These are phyloP conservation scores for Hyaloscypha bicolor DNA, from an alignment of 495 filamentous ascomycete species.

Conservation along the genomic window DNA sequence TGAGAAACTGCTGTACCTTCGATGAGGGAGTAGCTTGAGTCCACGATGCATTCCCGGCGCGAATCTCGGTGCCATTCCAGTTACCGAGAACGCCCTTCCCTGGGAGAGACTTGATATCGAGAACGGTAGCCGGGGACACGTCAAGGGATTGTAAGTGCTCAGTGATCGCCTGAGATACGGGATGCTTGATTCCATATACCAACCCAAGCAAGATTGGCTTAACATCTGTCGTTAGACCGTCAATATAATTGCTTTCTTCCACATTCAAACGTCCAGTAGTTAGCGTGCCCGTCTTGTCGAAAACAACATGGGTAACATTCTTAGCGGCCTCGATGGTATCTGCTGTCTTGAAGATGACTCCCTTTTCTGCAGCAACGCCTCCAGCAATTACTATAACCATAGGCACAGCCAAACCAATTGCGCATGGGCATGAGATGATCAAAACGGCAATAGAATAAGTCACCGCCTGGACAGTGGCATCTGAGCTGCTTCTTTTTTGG, in stretches of 20 bases:
- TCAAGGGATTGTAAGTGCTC: slow-evolving; percentile 46
- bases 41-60: slow-evolving; percentile 69
- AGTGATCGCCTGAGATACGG: slow-evolving; percentile 63
- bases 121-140: slow-evolving; percentile 28
- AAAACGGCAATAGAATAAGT: slow-evolving; percentile 77
- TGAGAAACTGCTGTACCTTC: slow-evolving; percentile 30
- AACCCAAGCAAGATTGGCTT: slow-evolving; percentile 45
- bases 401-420: slow-evolving; percentile 77
- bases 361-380: slow-evolving; percentile 65
- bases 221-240: slow-evolving; percentile 25
- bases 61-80: slow-evolving; percentile 40
- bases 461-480: slow-evolving; percentile 61
- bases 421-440: slow-evolving; percentile 81
- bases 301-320: slow-evolving; percentile 67
- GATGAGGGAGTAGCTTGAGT: slow-evolving; percentile 50
- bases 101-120: slow-evolving; percentile 51
- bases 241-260: slow-evolving; percentile 36
- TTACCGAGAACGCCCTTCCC: slow-evolving; percentile 46
- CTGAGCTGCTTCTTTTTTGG: slow-evolving; percentile 42
- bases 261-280: slow-evolving; percentile 64
- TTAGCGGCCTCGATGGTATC: slow-evolving; percentile 63
- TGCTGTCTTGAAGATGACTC: slow-evolving; percentile 71
- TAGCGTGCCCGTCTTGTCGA: slow-evolving; percentile 84
- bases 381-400: slow-evolving; percentile 78
- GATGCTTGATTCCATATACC: slow-evolving; percentile 60